Base-by-base conservation (phyloP, 129 eudicot species). In the Apium graveolens region DNA sequence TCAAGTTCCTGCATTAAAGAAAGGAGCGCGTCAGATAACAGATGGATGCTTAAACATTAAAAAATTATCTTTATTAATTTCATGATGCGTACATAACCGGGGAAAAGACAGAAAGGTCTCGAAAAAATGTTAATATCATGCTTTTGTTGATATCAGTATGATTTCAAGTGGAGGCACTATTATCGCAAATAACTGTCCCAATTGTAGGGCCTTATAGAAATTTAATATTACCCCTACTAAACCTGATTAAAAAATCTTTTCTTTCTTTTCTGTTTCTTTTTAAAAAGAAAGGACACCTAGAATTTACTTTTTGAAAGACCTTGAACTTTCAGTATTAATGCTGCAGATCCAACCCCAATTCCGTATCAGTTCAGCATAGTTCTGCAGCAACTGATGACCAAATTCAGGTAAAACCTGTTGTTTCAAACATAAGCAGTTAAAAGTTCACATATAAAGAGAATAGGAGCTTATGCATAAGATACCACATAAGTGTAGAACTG, bases 261-360 rank as follows among this genome's bases (percentile, higher is more conserved):
- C 32, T n/a, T 60, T 60, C 68, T 65, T 0, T 66, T 66, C 24
- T 29, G 0, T 31, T 31, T 31, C 14, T 65, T 65, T 65, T 29
- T 66, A 1, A 13, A 31, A 31, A 38, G 41, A 77, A 63, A 41
- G 63, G 71, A 42, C 26, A 24, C 49, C 37, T 8, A 38, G 80
- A 68, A 39, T 78, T 91, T 96, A 92, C 99, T 85, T 96, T 76
- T 85, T 81, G 73, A 96, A 96, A 49, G 95, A 90, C 62, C 71
- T 81, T 35, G 96, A 85, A 75, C 83, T 87, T 81, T 80, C 88
- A 78, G 86, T 74, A 82, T 85, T 87, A 79, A 89, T 87, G 82
- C 85, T 92, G 88, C 97, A 96, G 76, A 96, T 90, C 99, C 99
- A 96, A 78, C 99, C 99, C 99, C 99, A 96, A 70, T 82, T 83